Evolutionary conservation across 257 asterid species (phyloP), one percentile per base, ranked within the genome.

Genomic region (Ocimum tenuiflorum): DNA sequence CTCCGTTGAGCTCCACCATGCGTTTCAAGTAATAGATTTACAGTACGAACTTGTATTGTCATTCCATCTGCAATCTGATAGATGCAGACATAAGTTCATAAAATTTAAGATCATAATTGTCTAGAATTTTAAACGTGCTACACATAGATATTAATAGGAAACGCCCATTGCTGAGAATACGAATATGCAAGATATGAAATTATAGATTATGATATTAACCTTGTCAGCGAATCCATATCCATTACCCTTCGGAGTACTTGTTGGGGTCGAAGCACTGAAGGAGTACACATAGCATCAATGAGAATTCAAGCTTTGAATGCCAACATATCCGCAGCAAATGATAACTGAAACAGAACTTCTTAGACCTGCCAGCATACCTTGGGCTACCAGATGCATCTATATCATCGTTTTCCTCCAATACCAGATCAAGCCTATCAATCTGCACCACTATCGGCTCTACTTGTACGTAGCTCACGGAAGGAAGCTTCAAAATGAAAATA

Each of bases 1-100:
- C 80, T 75, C 19, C 33, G 85, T 69, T 85, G 83, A 70, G 88
- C 89, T 75, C 99, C 95, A 54, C 99, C 97, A 60, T 90, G 97
- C 70, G 97, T 86, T 84, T 90, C 99, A 73, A 94, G 95, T 62
- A 94, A 77, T 65, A 94, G 95, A 77, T 94, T 94, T 49, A 94
- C 96, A 18, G 88, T 90, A 59, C 62, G 81, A 51, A 94, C 86
- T 83, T 94, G 82, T 75, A 94, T 18, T 31, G 97, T 90, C 95
- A 90, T 94, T 71, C 99, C 99, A 83, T 94, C 99, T 15, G 99
- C 97, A 74, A 94, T 94, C 99, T 94, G 87, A 72, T 41, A 53
- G 71, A 70, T 68, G 61, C 64, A 75, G 47, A 68, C 70, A 47
- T 55, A 48, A 71, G 61, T 61, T 68, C 42, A 71, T 53, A 58